Conservation (phyloP, 2,329 filamentous ascomycete genomes). For the Exophiala sideris region DNA sequence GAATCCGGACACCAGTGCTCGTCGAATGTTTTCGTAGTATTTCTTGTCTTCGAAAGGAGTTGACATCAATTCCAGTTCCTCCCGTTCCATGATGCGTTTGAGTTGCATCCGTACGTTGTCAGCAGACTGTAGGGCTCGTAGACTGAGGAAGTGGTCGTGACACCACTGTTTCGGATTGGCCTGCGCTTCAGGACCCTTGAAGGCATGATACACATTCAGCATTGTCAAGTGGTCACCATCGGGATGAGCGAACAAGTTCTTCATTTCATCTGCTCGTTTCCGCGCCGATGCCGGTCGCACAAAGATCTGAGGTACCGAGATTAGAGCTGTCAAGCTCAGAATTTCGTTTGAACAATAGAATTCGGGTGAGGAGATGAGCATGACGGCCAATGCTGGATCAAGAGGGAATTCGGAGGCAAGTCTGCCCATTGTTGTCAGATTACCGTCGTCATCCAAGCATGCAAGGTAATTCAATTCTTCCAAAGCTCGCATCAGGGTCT, state of each 20-base stretch:
- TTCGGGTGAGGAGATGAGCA: slow-evolving; percentile 95
- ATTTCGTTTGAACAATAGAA: slow-evolving; percentile 99
- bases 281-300: slow-evolving; percentile 79
- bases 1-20: slow-evolving; percentile 88
- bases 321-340: slow-evolving; percentile 84
- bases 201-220: slow-evolving; percentile 96
- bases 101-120: slow-evolving; percentile 92
- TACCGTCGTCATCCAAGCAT: slow-evolving; percentile 92
- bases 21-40: slow-evolving; percentile 96
- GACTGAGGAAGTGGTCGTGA: slow-evolving; percentile 91
- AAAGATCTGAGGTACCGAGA: slow-evolving; percentile 93
- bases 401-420: slow-evolving; percentile 93
- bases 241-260: slow-evolving; percentile 83
- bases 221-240: slow-evolving; percentile 96
- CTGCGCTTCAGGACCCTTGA: slow-evolving; percentile 71
- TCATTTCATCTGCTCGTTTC: slow-evolving; percentile 96
- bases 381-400: slow-evolving; percentile 89
- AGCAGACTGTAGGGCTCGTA: slow-evolving; percentile 81
- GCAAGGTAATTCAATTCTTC: slow-evolving; percentile 98
- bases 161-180: slow-evolving; percentile 86
- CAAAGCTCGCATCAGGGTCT: slow-evolving; percentile 95
- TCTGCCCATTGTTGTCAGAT: slow-evolving; percentile 79
- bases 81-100: slow-evolving; percentile 93
- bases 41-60: slow-evolving; percentile 93
- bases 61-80: slow-evolving; percentile 78